Evolutionary conservation across 2,329 filamentous ascomycete species (phyloP), one percentile per base, ranked within the genome.

Genomic region (Claviceps lovelessii): DNA sequence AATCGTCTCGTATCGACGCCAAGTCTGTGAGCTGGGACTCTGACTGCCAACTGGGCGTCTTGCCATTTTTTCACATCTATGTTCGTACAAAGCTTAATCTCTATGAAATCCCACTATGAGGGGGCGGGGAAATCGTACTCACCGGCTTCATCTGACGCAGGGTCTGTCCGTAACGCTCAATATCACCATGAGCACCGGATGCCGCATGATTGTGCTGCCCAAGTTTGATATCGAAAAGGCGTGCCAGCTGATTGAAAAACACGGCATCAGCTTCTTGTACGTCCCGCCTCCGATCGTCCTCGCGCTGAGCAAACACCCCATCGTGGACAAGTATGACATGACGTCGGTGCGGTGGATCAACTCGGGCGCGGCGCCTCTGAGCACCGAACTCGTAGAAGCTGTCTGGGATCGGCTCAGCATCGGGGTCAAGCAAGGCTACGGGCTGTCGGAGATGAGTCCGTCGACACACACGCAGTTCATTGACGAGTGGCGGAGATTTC

Each of bases 51-150:
- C 69, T 96, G 7, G 87, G 86, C 1, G 85, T 95, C 56, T 69
- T 95, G 11, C 90, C 90, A 0, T 93, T 95, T 68, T 95, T 90
- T 71, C 90, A 95, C 66, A 90, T 95, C 58, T 95, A 95, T 64
- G 88, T 86, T 69, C 60, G 79, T 64, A 23, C 45, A 29, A 33
- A 28, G 11, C 23, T 8, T 7, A 29, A 9, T n/a, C 11, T 29
- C 9, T 13, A 13, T 10, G 23, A n/a, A n/a, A 28, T 29, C 6
- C 5, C 44, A 15, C 5, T 10, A 47, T 15, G 13, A 46, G 19
- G 3, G 11, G 3, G 6, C 4, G 28, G 29, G 23, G 17, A 17
- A 23, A 28, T 2, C 2, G 3, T 19, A 51, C 39, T 51, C 11
- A 51, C 2, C 23, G 5, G 10, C 29, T 42, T 19, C 15, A 37